phyloP scores from a whole-genome alignment of 164 flowering plant species.

The Piper longum region DNA sequence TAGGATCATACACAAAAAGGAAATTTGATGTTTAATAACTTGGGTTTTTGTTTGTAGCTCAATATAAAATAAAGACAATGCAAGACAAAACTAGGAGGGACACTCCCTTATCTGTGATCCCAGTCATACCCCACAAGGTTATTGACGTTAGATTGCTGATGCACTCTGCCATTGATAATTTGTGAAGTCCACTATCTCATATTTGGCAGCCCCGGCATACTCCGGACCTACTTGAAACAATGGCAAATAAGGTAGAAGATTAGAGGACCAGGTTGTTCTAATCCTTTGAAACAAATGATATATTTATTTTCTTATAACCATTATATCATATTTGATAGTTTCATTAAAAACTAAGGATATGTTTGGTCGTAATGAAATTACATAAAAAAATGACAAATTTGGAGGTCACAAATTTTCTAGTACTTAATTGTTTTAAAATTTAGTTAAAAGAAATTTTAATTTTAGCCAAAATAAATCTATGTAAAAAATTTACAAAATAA shows the following conservation, averaged over 20 bases:
- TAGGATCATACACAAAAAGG: no score
- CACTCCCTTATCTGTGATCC: constrained; percentile 81
- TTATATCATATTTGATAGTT: no score
- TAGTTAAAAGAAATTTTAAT: no score
- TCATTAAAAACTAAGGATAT: no score
- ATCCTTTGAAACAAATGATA: no score
- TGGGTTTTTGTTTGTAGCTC: not conserved
- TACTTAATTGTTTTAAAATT: no score
- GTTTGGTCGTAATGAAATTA: no score
- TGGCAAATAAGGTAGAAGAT: not conserved
- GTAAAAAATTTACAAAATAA: no score
- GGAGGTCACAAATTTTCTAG: no score
- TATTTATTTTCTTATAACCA: no score
- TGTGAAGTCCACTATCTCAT: constrained; percentile 68
- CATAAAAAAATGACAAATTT: no score
- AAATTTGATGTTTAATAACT: not conserved
- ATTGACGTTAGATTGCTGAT: constrained; percentile 66
- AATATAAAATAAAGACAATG: not conserved
- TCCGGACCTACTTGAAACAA: constrained; percentile 48
- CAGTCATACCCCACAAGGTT: constrained; percentile 88
- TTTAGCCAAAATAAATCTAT: no score
- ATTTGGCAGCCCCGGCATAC: constrained; percentile 94
- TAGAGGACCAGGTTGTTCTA: not conserved
- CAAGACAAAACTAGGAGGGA: constrained; percentile 53
- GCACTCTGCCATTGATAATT: constrained; percentile 68